Percentiles rank a stretch among this genome's conserved stretches.
Evolutionary conservation across 768 basidiomycete genomes (phyloP).

Genomic region (Trametes maxima): DNA sequence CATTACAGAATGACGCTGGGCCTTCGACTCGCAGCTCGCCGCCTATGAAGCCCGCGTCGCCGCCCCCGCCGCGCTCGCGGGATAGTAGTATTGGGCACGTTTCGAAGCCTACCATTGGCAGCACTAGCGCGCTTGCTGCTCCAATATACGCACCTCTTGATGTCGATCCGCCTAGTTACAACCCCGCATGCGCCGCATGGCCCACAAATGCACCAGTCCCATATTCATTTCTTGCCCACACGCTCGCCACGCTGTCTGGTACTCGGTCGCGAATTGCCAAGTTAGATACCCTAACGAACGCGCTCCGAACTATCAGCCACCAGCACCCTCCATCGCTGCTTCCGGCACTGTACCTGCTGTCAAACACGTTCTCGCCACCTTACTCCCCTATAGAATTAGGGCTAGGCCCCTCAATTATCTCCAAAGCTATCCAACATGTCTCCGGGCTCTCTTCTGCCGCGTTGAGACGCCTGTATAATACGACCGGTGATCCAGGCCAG

Average conservation of each 20-base stretch:
- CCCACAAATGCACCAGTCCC: conserved; percentile 46
- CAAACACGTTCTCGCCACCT: conserved; percentile 77
- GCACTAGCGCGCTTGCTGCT: neutral
- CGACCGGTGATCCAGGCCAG: conserved; percentile 65
- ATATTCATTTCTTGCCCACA: conserved; percentile 71
- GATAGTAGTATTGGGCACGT: neutral
- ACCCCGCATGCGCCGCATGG: conserved; percentile 48
- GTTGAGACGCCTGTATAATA: conserved; percentile 66
- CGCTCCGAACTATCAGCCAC: conserved; percentile 65
- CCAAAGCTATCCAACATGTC: conserved; percentile 69
- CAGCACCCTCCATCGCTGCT: conserved; percentile 71
- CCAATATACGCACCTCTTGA: conserved; percentile 39
- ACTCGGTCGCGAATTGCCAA: conserved; percentile 78
- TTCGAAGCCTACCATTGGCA: conserved; percentile 10
- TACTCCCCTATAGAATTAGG: conserved; percentile 74
- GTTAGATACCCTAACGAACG: conserved; percentile 69
- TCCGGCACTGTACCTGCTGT: conserved; percentile 79
- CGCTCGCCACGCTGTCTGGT: conserved; percentile 58
- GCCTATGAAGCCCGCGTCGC: neutral
- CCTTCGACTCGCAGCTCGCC: conserved; percentile 1
- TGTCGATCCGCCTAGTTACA: conserved; percentile 53
- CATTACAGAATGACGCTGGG: conserved; percentile 1
- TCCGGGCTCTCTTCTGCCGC: conserved; percentile 64
- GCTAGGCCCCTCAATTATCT: conserved; percentile 67
- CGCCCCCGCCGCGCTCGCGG: neutral